Base-by-base conservation (phyloP, 1,284 basidiomycete species). In the Rhodofomes roseus region DNA sequence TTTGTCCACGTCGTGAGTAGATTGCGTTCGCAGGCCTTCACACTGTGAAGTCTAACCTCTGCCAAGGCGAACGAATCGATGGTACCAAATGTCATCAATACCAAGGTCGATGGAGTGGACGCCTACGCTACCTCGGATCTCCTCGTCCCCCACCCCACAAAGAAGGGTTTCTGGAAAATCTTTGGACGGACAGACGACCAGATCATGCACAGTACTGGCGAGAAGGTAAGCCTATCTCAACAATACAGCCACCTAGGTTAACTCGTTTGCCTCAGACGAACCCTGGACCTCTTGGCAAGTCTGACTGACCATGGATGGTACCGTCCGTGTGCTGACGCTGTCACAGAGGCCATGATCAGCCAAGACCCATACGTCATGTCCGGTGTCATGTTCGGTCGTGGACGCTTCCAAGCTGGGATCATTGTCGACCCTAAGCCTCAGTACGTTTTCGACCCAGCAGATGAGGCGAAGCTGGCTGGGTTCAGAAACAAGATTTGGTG, bases 111-210 rank as follows among this genome's bases (percentile, higher is more conserved):
- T 37, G 75, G 74, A 1, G 52, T 61, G 1, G 66, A 70, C 23
- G 76, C 71, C 6, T 77, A 72, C 56, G 70, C 72, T 12, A 75
- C 79, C 4, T 75, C 71, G 23, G 81, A 83, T 65, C 64, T 83
- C 11, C 64, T 82, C 25, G 57, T 70, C 0, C 77, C 74, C 18
- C 82, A 84, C 64, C 79, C 81, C 6, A 76, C 74, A 0, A 77
- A 77, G 36, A 65, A 71, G 4, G 74, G 75, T 4, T 69, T 72
- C 18, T 83, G 77, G 76, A 77, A 76, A 60, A 70, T 81, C 20
- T 73, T 70, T 46, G 81, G 82, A 0, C 72, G 82, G 12, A 70
- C 71, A 7, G 82, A 84, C 59, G 81, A 83, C 63, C 80, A 82
- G 64, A 79, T 84, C 41, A 80, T 82, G 64, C 76, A 79, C 40